These are phyloP conservation scores for Blastocystis hominis DNA, from an alignment of 352 stramenopile genomes.

Conservation along the genomic window DNA sequence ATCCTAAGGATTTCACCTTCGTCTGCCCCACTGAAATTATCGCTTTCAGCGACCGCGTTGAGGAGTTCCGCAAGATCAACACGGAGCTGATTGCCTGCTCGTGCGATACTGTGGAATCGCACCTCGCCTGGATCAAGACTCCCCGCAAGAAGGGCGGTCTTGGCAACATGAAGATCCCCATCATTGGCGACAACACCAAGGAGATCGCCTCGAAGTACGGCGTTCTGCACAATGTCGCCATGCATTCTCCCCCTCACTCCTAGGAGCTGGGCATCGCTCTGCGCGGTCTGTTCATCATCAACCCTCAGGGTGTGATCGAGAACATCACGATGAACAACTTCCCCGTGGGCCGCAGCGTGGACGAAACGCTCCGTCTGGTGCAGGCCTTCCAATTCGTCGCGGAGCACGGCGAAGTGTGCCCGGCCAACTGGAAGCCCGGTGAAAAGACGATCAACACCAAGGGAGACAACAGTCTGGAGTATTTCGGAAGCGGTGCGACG, in stretches of 20 bases:
- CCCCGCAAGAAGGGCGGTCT: constrained; percentile 77
- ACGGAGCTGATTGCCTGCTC: constrained; percentile 70
- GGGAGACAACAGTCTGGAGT: constrained; percentile 42
- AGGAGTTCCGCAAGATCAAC: constrained; percentile 73
- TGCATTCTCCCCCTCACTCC: neutral
- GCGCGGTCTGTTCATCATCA: constrained; percentile 80
- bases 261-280: constrained; percentile 68
- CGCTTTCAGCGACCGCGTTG: constrained; percentile 72
- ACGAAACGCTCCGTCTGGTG: constrained; percentile 79
- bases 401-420: constrained; percentile 78
- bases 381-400: constrained; percentile 81
- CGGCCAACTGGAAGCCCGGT: constrained; percentile 80
- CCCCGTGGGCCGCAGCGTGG: constrained; percentile 75
- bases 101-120: constrained; percentile 76
- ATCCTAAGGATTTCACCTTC: constrained; percentile 80
- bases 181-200: constrained; percentile 79
- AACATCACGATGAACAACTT: constrained; percentile 79
- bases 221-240: constrained; percentile 70
- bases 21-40: constrained; percentile 81
- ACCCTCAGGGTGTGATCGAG: constrained; percentile 70
- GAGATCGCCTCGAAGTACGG: constrained; percentile 72
- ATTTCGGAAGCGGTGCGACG: constrained; percentile 39
- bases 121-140: constrained; percentile 78
- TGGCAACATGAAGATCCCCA: constrained; percentile 77
- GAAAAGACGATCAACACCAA: constrained; percentile 74